phyloP scores from a whole-genome alignment of 208 protist species.

The Leishmania tropica region DNA sequence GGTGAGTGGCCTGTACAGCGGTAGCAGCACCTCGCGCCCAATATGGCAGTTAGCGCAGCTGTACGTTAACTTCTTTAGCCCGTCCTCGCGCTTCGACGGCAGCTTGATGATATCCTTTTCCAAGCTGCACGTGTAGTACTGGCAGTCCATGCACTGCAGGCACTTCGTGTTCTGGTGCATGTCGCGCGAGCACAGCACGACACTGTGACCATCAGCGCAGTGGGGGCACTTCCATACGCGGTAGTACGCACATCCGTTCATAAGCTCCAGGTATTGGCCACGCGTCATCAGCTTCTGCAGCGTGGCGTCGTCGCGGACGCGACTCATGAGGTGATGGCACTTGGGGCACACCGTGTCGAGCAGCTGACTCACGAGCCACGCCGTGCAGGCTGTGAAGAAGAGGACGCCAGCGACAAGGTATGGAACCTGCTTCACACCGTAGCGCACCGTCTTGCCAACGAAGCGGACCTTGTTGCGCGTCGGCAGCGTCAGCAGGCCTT shows the following conservation, averaged over 20 bases:
- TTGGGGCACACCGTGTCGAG: conserved; percentile 80
- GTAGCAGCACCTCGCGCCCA: conserved; percentile 77
- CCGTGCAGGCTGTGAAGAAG: conserved; percentile 64
- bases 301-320: conserved; percentile 72
- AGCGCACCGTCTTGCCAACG: conserved; percentile 56
- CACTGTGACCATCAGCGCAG: conserved; percentile 53
- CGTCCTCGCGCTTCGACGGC: conserved; percentile 81
- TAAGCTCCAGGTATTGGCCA: conserved; percentile 78
- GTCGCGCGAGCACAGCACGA: conserved; percentile 76
- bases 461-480: conserved; percentile 77
- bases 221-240: conserved; percentile 83
- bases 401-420: conserved; percentile 64
- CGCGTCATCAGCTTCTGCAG: conserved; percentile 61
- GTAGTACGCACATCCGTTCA: conserved; percentile 83
- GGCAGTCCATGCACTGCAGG: conserved; percentile 85
- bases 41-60: conserved; percentile 78
- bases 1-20: conserved; percentile 75
- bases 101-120: conserved; percentile 80
- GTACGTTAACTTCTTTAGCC: conserved; percentile 79
- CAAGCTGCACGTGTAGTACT: conserved; percentile 84
- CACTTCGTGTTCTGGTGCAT: conserved; percentile 82
- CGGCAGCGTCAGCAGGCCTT: conserved; percentile 56
- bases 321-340: conserved; percentile 72
- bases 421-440: conserved; percentile 60
- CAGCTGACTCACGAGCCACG: conserved; percentile 67